phyloP scores from a whole-genome alignment of 768 basidiomycete species.

The Termitomyces bulborhizus region DNA sequence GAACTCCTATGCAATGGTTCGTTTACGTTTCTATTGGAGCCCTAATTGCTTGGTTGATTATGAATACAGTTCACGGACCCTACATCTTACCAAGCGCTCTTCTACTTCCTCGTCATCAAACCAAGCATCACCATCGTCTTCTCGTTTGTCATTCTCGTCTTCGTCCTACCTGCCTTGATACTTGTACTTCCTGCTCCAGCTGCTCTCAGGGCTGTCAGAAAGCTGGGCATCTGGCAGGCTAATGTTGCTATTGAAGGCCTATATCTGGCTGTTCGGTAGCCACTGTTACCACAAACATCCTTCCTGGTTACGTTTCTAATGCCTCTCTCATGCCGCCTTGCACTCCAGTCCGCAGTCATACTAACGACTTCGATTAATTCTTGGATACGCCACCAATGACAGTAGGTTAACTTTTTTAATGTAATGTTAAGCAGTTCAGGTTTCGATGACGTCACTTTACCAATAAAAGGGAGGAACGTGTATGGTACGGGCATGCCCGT shows the following conservation, averaged over 20 bases:
- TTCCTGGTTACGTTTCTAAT: not conserved
- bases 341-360: not conserved
- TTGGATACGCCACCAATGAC: not conserved
- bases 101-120: slow-evolving; percentile 87
- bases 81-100: slow-evolving; percentile 78
- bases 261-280: slow-evolving; percentile 35
- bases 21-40: slow-evolving; percentile 14
- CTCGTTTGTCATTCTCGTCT: slow-evolving; percentile 43
- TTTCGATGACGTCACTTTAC: too few relatives aligned
- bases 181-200: slow-evolving; percentile 66
- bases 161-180: slow-evolving; percentile 52
- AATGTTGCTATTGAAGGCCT: slow-evolving; percentile 75
- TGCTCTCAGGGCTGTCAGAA: slow-evolving; percentile 55
- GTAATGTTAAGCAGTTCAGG: not conserved
- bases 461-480: too few relatives aligned
- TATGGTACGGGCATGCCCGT: too few relatives aligned
- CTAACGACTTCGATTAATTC: not conserved
- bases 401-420: not conserved
- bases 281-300: not conserved
- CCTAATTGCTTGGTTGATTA: not conserved
- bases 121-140: slow-evolving; percentile 71
- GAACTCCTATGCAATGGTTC: slow-evolving; percentile 76
- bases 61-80: slow-evolving; percentile 67
- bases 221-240: slow-evolving; percentile 78
- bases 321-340: not conserved